These are phyloP conservation scores for Cyclostephanos invisitatus DNA, from an alignment of 108 stramenopile species.

Conservation along the genomic window DNA sequence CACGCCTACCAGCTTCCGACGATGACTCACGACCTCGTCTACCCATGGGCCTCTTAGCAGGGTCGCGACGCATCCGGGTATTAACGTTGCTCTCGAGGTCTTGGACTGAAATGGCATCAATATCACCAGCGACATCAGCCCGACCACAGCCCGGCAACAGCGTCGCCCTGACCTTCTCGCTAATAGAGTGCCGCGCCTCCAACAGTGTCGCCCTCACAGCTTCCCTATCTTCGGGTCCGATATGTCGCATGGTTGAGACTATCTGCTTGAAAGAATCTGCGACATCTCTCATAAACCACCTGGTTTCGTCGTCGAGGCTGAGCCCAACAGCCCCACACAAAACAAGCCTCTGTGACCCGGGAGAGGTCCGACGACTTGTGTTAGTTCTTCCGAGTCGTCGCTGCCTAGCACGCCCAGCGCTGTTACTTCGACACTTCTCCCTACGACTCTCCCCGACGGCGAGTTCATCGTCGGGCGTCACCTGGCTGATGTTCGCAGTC, in stretches of 20 bases:
- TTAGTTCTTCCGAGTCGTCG: background rate
- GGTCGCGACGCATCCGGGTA: background rate
- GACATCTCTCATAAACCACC: slow-evolving; percentile 11
- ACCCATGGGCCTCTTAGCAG: background rate
- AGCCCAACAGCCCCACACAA: slow-evolving; percentile 17
- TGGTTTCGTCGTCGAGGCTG: slow-evolving; percentile 10
- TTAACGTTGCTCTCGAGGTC: background rate
- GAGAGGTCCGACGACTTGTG: background rate
- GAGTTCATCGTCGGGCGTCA: background rate
- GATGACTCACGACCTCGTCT: background rate
- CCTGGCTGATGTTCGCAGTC: slow-evolving; percentile 12
- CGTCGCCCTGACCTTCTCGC: background rate
- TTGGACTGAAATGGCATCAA: background rate
- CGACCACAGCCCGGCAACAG: background rate
- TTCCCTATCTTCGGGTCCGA: slow-evolving; percentile 22
- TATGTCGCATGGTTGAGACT: slow-evolving; percentile 3
- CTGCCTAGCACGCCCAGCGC: background rate
- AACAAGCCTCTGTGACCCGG: background rate
- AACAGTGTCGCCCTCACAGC: slow-evolving; percentile 15
- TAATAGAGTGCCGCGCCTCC: slow-evolving; percentile 12
- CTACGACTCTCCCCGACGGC: background rate
- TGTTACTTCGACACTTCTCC: background rate
- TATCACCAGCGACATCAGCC: background rate
- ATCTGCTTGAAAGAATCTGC: slow-evolving; percentile 13
- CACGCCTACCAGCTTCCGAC: background rate